Base-by-base conservation (phyloP, 2,329 filamentous ascomycete genomes). In the Botrytis porri region DNA sequence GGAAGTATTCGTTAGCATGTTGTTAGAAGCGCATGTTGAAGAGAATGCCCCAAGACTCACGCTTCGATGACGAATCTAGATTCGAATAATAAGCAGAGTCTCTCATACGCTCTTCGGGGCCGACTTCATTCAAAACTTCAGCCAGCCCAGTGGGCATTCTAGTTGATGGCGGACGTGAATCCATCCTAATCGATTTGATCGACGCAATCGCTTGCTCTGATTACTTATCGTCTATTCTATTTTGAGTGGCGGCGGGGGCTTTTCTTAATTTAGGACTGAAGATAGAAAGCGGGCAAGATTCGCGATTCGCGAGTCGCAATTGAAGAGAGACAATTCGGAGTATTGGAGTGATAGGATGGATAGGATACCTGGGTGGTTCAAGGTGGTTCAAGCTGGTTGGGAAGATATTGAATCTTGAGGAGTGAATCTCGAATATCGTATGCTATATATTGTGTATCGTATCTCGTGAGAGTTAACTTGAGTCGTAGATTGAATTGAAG, bases 11-110 rank as follows among this genome's bases (percentile, higher is more conserved):
- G 35, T 72, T 43, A 72, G 70, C 51, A 45, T 57, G 16, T 16
- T 39, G 5, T 39, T 20, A 39, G 45, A 54, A 54, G 64, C 45
- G 64, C 64, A 41, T 41, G 5, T 29, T 6, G 14, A 57, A 67
- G 39, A 41, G 29, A 59, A 61, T 32, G 29, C 6, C 20, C 43
- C n/a, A 67, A 60, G 57, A 59, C 84, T 79, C 77, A 87, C 86
- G 86, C 80, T 87, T 87, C 80, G 85, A 86, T 16, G 84, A 82
- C 79, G 86, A 84, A 29, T 78, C 79, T 57, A 77, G 75, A 29
- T 69, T 76, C 16, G 85, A 87, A 74, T 83, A 87, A 77, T 87
- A 87, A 14, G 85, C 85, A 65, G 85, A 87, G 76, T 87, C 86
- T 72, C 85, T 82, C 64, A 32, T 67, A 75, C 86, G 83, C 39